Base-by-base conservation (phyloP, 78 protist genomes). In the Dictyostelium brefeldianum region DNA sequence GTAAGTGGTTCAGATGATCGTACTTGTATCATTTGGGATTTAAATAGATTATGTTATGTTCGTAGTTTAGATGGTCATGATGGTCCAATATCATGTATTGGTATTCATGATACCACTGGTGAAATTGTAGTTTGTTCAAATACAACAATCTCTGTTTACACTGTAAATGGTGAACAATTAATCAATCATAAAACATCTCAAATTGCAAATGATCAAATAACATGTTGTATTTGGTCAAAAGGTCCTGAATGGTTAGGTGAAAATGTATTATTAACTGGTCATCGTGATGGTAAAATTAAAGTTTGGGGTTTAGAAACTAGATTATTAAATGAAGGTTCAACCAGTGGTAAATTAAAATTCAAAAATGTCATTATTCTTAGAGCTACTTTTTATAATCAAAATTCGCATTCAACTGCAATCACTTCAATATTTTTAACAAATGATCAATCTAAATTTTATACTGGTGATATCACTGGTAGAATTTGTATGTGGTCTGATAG, bases 1-100 rank as follows among this genome's bases (percentile, higher is more conserved):
- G 97, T 94, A 8, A 47, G 80, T 31, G 97, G 97, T n/a, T 62
- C 96, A 4, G 78, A 79, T 51, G 97, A 96, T 25, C 81, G 79
- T 10, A 96, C 93, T 10, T 73, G 83, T 83, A 95, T 96, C 47
- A 46, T 96, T 31, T 97, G 98, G 98, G 97, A 96, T 83, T 87
- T 97, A 27, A 96, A 96, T 57, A 73, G 96, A 53, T 67, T 81
- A 14, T n/a, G 70, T 1, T 97, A 87, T 53, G 70, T 83, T 4
- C 50, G 95, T 31, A 75, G 91, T 29, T 31, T 81, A 22, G 43
- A 11, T 31, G 89, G 77, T 27, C 89, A 77, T 57, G 89, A 82
- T n/a, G 80, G 90, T 22, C 90, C 94, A 9, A 80, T 89, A 62
- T 81, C 90, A 3, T 75, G 83, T 46, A 64, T 91, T 46, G 69